Evolutionary conservation across 2,329 filamentous ascomycete genomes (phyloP), one percentile per base, ranked within the genome.

Genomic region (Biscogniauxia mediterranea): DNA sequence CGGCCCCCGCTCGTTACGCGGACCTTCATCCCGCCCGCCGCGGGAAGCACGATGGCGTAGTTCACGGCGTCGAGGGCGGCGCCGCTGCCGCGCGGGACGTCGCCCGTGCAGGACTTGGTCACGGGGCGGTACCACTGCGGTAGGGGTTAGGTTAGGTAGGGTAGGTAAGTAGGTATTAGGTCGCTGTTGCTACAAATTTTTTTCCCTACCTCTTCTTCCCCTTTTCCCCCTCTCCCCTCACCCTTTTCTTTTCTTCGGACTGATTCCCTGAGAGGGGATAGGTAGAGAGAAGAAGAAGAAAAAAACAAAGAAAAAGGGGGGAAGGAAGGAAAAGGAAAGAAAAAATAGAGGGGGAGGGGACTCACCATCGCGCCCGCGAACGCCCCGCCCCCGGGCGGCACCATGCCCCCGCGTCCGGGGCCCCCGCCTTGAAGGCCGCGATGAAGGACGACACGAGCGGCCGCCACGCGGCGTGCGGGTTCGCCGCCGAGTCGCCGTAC

Each of bases 401-500:
- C 62, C 67, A 72, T 69, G 28, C 59, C 26, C 61, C 54, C 8
- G 66, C 68, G 54, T 64, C 60, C 28, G 60, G 56, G 5, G 38
- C 38, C 15, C 68, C 68, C 51, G 57, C 49, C 57, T 75, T 76
- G 69, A 69, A 77, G n/a, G 74, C 75, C 11, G 53, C 50, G 64
- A 73, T 71, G 68, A 77, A 77, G 19, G 75, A 75, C 3, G 64
- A 57, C 55, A 78, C 66, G 1, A 77, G 63, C 1, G 73, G 68
- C 58, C 74, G 74, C 75, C 75, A 77, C 3, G 67, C 75, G 17
- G 55, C 59, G 68, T 77, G 74, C 17, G 69, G 67, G 20, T 59
- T 69, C 52, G 56, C 54, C 51, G 68, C 66, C 50, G 68, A 64
- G 58, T 72, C 72, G 38, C 69, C 70, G 58, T 77, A 77, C 21